Evolutionary conservation across 2,329 filamentous ascomycete genomes (phyloP), one percentile per base, ranked within the genome.

Genomic region (Trichothecium sympodiale): DNA sequence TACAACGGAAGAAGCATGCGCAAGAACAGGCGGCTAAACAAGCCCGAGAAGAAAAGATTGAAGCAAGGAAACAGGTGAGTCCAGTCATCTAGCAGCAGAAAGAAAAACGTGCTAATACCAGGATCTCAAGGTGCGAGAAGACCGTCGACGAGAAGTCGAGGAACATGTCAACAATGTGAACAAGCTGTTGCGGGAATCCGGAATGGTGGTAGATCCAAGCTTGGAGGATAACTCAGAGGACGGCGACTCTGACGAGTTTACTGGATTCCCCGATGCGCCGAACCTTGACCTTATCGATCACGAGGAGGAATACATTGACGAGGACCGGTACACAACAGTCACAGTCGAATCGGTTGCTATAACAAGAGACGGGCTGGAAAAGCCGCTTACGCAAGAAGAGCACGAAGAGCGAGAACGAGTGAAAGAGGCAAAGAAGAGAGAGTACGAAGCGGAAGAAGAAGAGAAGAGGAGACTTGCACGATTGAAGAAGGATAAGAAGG

Each of bases 231-330:
- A 59, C 13, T 63, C 62, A 2, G 64, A 71, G 5, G 45, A 48
- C 3, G 55, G 58, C 8, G 54, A 56, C 14, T 56, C 54, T 8
- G 67, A 72, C 12, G 72, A 77, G 47, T 87, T 80, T 77, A 67
- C 67, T 35, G 83, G 81, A 1, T 68, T 87, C 35, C 63, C 68
- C 15, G 77, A 81, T 35, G 49, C 54, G 17, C 55, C 60, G 12
- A 44, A 61, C 12, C 45, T 61, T 4, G 55, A 69, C 28, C 68
- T 76, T 16, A 61, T 91, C 31, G 79, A 93, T 53, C 78, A 85
- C 46, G 83, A 94, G 55, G 87, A 89, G 46, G 87, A 96, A 57
- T 98, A 95, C 60, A 75, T 95, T 45, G 91, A 98, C 56, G 91
- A 96, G 56, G 89, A 95, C 57, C 83, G 83, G 53, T 95, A 86